Percentiles rank a stretch among this genome's conserved stretches.
Conservation (phyloP, 768 basidiomycete genomes). For the Mycena chlorophos region DNA sequence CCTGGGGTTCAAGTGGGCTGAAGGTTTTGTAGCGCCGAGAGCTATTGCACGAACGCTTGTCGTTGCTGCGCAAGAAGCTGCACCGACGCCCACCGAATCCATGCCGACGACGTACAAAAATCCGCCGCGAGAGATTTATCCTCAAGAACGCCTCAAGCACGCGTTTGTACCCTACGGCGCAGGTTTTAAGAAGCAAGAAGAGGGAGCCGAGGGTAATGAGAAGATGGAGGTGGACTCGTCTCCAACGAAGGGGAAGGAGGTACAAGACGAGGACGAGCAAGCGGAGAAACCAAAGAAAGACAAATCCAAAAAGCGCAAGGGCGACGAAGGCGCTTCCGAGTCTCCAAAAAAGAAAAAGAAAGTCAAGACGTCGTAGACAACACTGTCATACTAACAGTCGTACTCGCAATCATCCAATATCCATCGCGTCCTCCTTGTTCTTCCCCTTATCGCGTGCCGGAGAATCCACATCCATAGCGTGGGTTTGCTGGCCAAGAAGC, state of each 20-base stretch:
- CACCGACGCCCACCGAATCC: conserved; percentile 34
- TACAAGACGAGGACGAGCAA: conserved; percentile 23
- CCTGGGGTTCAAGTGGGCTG: no score
- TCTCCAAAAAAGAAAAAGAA: conserved; percentile 32
- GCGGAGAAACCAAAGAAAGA: conserved; percentile 33
- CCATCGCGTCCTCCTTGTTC: conserved; percentile 68
- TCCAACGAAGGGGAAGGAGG: neutral
- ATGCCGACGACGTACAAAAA: conserved; percentile 41
- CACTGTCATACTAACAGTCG: conserved; percentile 28
- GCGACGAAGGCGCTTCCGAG: conserved; percentile 29
- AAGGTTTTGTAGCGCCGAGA: conserved; percentile 52
- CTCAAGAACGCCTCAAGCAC: conserved; percentile 62
- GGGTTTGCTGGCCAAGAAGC: conserved; percentile 29
- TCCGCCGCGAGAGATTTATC: conserved; percentile 57
- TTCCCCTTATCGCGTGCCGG: conserved; percentile 37
- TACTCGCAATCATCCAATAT: conserved; percentile 51
- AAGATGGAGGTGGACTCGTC: conserved; percentile 10
- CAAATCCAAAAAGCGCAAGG: conserved; percentile 53
- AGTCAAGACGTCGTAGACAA: conserved; percentile 26
- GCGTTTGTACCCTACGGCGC: conserved; percentile 65
- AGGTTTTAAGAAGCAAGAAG: conserved; percentile 21
- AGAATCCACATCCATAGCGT: conserved; percentile 24
- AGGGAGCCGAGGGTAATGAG: conserved; percentile 1
- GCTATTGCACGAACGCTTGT: conserved; percentile 59
- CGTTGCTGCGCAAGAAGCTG: conserved; percentile 49